Percentiles rank a stretch among this genome's conserved stretches.
Evolutionary conservation across 2,329 filamentous ascomycete genomes (phyloP).

Genomic region (Calonectria hawksworthii): DNA sequence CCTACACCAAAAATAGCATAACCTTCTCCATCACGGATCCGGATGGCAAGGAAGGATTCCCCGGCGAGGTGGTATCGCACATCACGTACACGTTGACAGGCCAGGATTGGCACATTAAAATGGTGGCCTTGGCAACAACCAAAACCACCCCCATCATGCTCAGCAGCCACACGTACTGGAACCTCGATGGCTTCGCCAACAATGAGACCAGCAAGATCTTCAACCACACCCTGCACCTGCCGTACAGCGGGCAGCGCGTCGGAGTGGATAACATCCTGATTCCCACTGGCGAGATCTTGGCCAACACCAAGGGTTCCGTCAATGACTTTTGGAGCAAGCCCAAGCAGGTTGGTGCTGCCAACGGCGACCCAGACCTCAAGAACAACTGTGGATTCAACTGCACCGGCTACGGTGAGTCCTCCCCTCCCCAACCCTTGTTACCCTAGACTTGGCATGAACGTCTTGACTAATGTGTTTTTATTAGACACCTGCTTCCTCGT

Average conservation of each 20-base stretch:
- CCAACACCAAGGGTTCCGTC: conserved; percentile 75
- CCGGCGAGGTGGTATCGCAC: conserved; percentile 81
- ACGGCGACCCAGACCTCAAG: conserved; percentile 71
- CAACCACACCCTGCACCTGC: conserved; percentile 81
- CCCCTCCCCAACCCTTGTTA: not conserved
- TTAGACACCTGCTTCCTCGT: conserved; percentile 78
- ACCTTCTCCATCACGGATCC: conserved; percentile 82
- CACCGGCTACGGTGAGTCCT: conserved; percentile 82
- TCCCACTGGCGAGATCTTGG: conserved; percentile 81
- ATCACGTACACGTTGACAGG: conserved; percentile 80
- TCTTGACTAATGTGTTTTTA: not conserved
- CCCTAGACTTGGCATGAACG: not conserved
- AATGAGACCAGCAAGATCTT: conserved; percentile 74
- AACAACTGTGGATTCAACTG: conserved; percentile 87
- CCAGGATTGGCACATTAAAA: conserved; percentile 79
- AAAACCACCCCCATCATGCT: conserved; percentile 89
- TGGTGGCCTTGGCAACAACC: conserved; percentile 78
- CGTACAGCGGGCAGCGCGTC: conserved; percentile 79
- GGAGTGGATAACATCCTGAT: conserved; percentile 80
- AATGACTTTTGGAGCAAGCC: conserved; percentile 87
- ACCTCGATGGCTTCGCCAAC: conserved; percentile 84
- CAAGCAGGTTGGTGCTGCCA: conserved; percentile 82
- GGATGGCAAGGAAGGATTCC: conserved; percentile 82
- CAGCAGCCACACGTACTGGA: conserved; percentile 83
- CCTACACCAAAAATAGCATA: conserved; percentile 76